Evolutionary conservation across 805 yeast genomes (phyloP).

Genomic region (Danielia oregonensis): DNA sequence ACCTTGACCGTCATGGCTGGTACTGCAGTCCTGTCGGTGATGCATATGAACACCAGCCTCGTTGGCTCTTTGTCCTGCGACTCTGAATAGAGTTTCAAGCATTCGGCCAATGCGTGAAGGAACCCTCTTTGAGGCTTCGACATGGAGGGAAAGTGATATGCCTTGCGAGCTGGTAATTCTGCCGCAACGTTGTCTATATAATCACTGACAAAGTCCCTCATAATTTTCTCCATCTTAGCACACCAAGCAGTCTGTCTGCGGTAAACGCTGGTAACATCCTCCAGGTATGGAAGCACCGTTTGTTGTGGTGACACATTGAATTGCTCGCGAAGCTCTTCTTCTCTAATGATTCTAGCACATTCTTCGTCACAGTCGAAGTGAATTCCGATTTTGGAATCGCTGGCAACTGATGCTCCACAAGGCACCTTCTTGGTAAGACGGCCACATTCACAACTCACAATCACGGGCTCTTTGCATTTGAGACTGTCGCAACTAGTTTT

Average conservation of each 20-base stretch:
- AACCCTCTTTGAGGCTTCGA: conserved; percentile 62
- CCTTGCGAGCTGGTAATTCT: conserved; percentile 23
- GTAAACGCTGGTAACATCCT: conserved; percentile 44
- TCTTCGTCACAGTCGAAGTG: conserved; percentile 63
- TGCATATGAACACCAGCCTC: conserved; percentile 62
- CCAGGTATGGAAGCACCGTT: conserved; percentile 35
- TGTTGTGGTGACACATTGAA: conserved; percentile 32
- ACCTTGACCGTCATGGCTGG: conserved; percentile 49
- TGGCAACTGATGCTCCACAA: conserved; percentile 53
- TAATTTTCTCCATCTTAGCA: conserved; percentile 50
- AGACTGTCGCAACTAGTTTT: conserved; percentile 44
- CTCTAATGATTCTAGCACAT: conserved; percentile 61
- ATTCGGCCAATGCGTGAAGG: conserved; percentile 61
- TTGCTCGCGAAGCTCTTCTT: conserved; percentile 59
- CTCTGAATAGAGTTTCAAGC: conserved; percentile 58
- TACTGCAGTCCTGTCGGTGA: conserved; percentile 26
- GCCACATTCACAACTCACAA: conserved; percentile 63
- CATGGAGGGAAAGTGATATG: conserved; percentile 73
- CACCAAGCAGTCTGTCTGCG: conserved; percentile 67
- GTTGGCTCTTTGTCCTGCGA: conserved; percentile 82
- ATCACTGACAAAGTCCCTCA: conserved; percentile 47
- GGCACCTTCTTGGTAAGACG: conserved; percentile 41
- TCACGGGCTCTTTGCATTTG: conserved; percentile 50
- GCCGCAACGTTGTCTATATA: conserved; percentile 20
- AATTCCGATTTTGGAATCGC: conserved; percentile 31